phyloP scores from a whole-genome alignment of 306 rosid genomes.

The Vicia faba region DNA sequence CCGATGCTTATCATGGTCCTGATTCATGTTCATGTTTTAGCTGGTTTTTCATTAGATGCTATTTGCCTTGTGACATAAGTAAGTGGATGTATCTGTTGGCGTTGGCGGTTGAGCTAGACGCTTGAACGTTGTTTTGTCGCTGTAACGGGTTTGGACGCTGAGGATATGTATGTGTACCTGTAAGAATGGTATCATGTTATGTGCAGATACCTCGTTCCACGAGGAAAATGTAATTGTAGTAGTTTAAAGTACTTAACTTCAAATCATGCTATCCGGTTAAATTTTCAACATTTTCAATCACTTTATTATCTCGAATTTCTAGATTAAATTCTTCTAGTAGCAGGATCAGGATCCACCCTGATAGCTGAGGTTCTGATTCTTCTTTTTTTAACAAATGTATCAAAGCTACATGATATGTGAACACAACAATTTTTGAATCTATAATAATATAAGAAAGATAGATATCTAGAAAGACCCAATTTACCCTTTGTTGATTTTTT shows the following conservation, averaged over 20 bases:
- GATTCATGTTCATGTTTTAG: constrained; percentile 21
- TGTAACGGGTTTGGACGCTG: background rate
- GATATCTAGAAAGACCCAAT: too few relatives aligned
- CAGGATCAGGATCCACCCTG: too few relatives aligned
- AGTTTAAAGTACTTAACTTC: background rate
- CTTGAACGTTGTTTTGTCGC: constrained; percentile 4
- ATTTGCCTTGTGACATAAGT: constrained; percentile 20
- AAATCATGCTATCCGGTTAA: background rate
- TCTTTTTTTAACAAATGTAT: too few relatives aligned
- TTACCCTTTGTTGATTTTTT: too few relatives aligned
- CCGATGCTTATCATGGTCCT: constrained; percentile 8
- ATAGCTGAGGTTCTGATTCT: too few relatives aligned
- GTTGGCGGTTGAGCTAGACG: constrained; percentile 9
- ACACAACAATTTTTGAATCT: too few relatives aligned
- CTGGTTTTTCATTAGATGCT: constrained; percentile 10
- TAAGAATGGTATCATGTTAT: background rate
- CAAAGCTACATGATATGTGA: too few relatives aligned
- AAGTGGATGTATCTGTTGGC: constrained; percentile 28
- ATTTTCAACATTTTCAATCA: too few relatives aligned
- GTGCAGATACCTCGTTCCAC: background rate
- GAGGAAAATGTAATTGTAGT: background rate
- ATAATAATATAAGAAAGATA: too few relatives aligned
- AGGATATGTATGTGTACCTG: background rate
- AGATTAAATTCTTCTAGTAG: too few relatives aligned
- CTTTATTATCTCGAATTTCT: too few relatives aligned